These are phyloP conservation scores for Lactifluus pinguis DNA, from an alignment of 768 basidiomycete genomes.

Conservation along the genomic window DNA sequence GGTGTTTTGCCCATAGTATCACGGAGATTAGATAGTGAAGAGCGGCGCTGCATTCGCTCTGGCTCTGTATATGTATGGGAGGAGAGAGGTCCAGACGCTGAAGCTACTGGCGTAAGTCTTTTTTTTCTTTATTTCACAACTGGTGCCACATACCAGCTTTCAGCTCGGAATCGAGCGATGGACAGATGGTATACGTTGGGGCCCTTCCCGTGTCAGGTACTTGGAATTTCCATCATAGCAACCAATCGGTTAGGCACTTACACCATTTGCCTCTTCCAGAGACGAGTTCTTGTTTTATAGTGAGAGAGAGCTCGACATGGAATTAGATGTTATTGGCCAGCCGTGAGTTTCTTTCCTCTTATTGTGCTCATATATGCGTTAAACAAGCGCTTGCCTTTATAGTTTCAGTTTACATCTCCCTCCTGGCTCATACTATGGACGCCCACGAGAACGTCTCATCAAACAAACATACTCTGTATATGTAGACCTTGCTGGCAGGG, in stretches of 20 bases:
- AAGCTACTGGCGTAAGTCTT: constrained; percentile 50
- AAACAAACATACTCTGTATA: constrained; percentile 79
- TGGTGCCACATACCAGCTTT: not conserved
- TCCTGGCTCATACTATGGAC: constrained; percentile 23
- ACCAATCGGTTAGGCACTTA: not conserved
- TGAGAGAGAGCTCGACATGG: constrained; percentile 42
- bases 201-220: constrained; percentile 68
- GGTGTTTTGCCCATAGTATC: constrained; percentile 55
- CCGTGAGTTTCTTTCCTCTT: constrained; percentile 6
- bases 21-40: constrained; percentile 66
- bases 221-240: constrained; percentile 20
- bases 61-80: constrained; percentile 81
- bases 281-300: constrained; percentile 76
- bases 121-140: constrained; percentile 19
- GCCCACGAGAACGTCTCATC: constrained; percentile 43
- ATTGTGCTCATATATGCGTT: not conserved
- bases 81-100: constrained; percentile 60
- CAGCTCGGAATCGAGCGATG: constrained; percentile 73
- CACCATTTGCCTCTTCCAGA: not conserved
- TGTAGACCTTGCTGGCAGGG: constrained; percentile 47
- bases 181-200: constrained; percentile 69
- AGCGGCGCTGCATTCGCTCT: constrained; percentile 57
- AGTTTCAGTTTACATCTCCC: constrained; percentile 21
- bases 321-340: constrained; percentile 20
- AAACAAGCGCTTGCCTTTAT: constrained; percentile 16